These are phyloP conservation scores for Nelumbo lutea DNA, from an alignment of 164 flowering plant species.

Conservation along the genomic window DNA sequence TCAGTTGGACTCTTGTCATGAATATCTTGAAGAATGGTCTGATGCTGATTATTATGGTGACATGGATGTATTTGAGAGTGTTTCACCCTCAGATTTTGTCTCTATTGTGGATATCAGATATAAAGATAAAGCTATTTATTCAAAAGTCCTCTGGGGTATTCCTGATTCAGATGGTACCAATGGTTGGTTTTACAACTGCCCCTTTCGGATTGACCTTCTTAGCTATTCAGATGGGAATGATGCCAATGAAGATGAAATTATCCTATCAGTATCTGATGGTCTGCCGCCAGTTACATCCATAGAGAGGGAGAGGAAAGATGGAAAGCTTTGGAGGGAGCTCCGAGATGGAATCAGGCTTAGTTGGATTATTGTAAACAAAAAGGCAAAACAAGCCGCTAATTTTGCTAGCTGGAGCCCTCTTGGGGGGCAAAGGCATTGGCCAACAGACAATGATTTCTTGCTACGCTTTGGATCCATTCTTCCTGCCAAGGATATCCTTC, in stretches of 20 bases:
- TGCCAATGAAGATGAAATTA: conserved; percentile 39
- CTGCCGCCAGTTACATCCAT: conserved; percentile 59
- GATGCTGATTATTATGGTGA: conserved; percentile 85
- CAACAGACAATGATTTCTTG: conserved; percentile 75
- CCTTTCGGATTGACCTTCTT: conserved; percentile 76
- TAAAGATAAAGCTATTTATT: conserved; percentile 63
- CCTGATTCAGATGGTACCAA: conserved; percentile 65
- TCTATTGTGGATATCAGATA: conserved; percentile 78
- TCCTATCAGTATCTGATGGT: conserved; percentile 73
- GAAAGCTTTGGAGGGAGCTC: conserved; percentile 88
- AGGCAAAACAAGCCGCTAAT: conserved; percentile 75
- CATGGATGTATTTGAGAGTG: conserved; percentile 45
- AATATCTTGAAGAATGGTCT: conserved; percentile 70
- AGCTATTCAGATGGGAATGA: conserved; percentile 44
- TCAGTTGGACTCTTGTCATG: conserved; percentile 43
- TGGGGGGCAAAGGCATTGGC: conserved; percentile 96
- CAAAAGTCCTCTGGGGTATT: conserved; percentile 86
- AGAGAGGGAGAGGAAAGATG: conserved; percentile 86
- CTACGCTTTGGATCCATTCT: conserved; percentile 85
- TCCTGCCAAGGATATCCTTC: conserved; percentile 83
- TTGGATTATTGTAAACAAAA: conserved; percentile 81
- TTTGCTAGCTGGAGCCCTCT: conserved; percentile 85
- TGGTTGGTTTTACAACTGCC: conserved; percentile 87
- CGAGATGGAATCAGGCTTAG: conserved; percentile 69
- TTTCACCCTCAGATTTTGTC: conserved; percentile 73